Evolutionary conservation across 441 rosid species (phyloP).

Genomic region (Macaranga tanarius): DNA sequence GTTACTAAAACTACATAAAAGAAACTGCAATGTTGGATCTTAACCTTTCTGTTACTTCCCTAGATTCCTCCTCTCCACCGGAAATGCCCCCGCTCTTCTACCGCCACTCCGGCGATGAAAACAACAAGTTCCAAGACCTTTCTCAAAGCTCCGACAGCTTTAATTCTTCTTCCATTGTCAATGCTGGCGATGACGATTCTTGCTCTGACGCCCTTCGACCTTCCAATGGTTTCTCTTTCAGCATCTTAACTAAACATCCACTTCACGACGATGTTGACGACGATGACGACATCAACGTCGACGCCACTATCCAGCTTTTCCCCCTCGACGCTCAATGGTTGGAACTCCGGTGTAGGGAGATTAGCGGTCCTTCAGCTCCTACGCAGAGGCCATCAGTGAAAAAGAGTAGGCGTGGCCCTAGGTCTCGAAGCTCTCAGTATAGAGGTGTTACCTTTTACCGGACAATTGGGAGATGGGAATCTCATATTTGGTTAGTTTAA

Average conservation of each 20-base stretch:
- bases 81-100: too few species aligned
- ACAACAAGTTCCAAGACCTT: slow-evolving; percentile 6
- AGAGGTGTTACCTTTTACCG: slow-evolving; percentile 94
- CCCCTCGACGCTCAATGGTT: slow-evolving; percentile 37
- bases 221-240: slow-evolving; percentile 26
- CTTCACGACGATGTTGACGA: slow-evolving; percentile 7
- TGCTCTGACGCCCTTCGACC: slow-evolving; percentile 30
- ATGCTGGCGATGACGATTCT: slow-evolving; percentile 35
- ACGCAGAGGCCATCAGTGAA: slow-evolving; percentile 36
- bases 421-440: slow-evolving; percentile 86
- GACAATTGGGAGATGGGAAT: slow-evolving; percentile 94
- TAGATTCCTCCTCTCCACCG: slow-evolving; percentile 5
- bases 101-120: too few species aligned
- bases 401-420: slow-evolving; percentile 89
- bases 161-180: slow-evolving; percentile 41
- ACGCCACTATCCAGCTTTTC: slow-evolving; percentile 41
- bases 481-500: slow-evolving; percentile 75
- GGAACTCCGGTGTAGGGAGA: slow-evolving; percentile 35
- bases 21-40: slow-evolving; percentile 42
- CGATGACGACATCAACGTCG: not conserved
- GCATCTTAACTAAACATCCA: slow-evolving; percentile 19
- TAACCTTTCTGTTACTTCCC: slow-evolving; percentile 30
- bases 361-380: slow-evolving; percentile 8
- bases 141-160: slow-evolving; percentile 43
- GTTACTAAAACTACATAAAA: not conserved